Evolutionary conservation across 495 filamentous ascomycete genomes (phyloP).

Genomic region (Chaetomidium leptoderma): DNA sequence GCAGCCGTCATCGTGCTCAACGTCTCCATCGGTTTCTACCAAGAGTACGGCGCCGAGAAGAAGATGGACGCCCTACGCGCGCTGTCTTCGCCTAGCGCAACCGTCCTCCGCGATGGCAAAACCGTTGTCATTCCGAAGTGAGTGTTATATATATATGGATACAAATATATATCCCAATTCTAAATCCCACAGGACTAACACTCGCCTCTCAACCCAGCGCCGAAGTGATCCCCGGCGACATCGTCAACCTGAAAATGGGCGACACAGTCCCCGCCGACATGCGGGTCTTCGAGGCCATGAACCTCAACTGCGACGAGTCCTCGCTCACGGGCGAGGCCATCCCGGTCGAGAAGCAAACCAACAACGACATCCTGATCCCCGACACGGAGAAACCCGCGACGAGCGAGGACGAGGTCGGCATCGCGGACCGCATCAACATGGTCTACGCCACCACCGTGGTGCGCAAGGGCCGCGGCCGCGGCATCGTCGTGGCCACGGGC

Average conservation of each 20-base stretch:
- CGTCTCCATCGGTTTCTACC: constrained; percentile 70
- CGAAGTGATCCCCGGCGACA: constrained; percentile 77
- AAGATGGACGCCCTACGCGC: constrained; percentile 77
- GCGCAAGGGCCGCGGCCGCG: constrained; percentile 62
- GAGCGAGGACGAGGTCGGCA: constrained; percentile 50
- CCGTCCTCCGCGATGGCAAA: constrained; percentile 67
- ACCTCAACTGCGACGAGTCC: constrained; percentile 47
- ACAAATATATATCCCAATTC: no score
- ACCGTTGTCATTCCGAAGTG: constrained; percentile 58
- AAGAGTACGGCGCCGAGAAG: constrained; percentile 82
- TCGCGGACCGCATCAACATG: constrained; percentile 65
- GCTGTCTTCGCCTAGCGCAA: constrained; percentile 74
- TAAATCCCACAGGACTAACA: constrained; percentile 9
- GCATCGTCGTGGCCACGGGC: constrained; percentile 64
- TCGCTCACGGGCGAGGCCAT: constrained; percentile 67
- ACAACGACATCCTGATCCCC: constrained; percentile 32
- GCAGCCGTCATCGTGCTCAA: constrained; percentile 79
- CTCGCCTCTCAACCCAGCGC: constrained; percentile 44
- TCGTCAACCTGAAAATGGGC: constrained; percentile 74
- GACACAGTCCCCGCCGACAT: constrained; percentile 79
- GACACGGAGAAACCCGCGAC: constrained; percentile 30
- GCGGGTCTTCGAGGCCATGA: constrained; percentile 72
- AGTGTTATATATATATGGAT: no score
- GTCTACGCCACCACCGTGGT: constrained; percentile 65
- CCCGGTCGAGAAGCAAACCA: constrained; percentile 34